phyloP scores from a whole-genome alignment of 1,284 basidiomycete species.

The Baeospora myosura region DNA sequence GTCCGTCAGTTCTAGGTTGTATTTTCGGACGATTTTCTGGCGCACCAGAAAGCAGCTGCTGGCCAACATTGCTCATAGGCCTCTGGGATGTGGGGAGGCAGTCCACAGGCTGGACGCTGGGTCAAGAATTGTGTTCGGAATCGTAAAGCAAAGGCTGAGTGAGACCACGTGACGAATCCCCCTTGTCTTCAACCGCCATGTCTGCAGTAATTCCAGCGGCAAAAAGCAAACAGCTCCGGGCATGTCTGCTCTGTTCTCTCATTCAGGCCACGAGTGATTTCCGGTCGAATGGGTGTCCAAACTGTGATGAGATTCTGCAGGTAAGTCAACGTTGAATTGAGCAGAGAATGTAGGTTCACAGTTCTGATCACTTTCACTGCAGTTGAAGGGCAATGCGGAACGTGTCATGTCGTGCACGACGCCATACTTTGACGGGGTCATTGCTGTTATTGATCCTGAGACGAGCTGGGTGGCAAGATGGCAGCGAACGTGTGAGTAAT shows the following conservation, averaged over 20 bases:
- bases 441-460: constrained; percentile 84
- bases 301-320: constrained; percentile 93
- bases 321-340: constrained; percentile 33
- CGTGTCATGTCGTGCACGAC: constrained; percentile 86
- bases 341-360: not conserved
- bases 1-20: not conserved
- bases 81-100: not conserved
- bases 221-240: constrained; percentile 60
- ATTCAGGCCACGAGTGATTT: constrained; percentile 85
- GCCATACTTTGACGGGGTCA: constrained; percentile 90
- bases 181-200: constrained; percentile 3
- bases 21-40: constrained; percentile 4
- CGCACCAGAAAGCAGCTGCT: constrained; percentile 67
- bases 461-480: constrained; percentile 93
- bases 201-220: constrained; percentile 9
- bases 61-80: constrained; percentile 59
- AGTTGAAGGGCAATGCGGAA: constrained; percentile 89
- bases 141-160: not conserved
- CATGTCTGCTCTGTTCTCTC: constrained; percentile 89
- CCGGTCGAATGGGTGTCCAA: constrained; percentile 83
- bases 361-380: constrained; percentile 3
- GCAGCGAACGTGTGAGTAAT: constrained; percentile 77
- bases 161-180: not conserved
- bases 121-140: not conserved
- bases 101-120: not conserved